Conservation (phyloP, 495 filamentous ascomycete species). For the Cercophora scortea region DNA sequence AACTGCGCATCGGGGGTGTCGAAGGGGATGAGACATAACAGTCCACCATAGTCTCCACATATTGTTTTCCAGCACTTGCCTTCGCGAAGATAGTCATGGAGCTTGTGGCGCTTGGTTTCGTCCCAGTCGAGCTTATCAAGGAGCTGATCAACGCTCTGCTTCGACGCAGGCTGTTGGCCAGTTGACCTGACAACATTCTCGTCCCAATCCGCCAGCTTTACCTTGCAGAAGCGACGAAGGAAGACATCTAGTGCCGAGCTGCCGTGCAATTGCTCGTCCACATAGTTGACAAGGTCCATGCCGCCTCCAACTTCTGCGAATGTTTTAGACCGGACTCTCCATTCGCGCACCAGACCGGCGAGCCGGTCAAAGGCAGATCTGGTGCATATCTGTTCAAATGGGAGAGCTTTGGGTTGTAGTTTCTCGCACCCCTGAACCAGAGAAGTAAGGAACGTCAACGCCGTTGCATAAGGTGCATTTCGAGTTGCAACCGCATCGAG, state of each 20-base stretch:
- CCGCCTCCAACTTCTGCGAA: not conserved
- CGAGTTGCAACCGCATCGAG: too few species aligned
- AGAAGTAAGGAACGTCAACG: not conserved
- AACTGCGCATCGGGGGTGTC: conserved; percentile 2
- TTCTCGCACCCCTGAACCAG: conserved; percentile 5
- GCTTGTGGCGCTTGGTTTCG: conserved; percentile 5
- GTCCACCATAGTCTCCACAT: conserved; percentile 13
- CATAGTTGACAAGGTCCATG: conserved; percentile 9
- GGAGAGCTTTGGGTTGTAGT: not conserved
- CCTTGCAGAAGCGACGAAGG: conserved; percentile 18
- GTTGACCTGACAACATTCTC: not conserved
- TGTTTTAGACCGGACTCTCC: conserved; percentile 7
- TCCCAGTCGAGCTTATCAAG: conserved; percentile 15
- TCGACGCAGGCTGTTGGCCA: not conserved
- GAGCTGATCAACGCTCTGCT: conserved; percentile 4
- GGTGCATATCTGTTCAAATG: conserved; percentile 1
- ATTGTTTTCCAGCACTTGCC: conserved; percentile 24
- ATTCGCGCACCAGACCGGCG: conserved; percentile 14
- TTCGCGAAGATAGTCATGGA: conserved; percentile 21
- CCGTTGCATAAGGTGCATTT: too few species aligned
- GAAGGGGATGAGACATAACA: conserved; percentile 16
- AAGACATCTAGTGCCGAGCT: conserved; percentile 15
- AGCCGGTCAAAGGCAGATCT: conserved; percentile 19
- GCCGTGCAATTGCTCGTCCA: conserved; percentile 5
- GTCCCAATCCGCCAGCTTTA: conserved; percentile 10